Conservation (phyloP, 352 stramenopile species). For the Globisporangium paroecandrum region DNA sequence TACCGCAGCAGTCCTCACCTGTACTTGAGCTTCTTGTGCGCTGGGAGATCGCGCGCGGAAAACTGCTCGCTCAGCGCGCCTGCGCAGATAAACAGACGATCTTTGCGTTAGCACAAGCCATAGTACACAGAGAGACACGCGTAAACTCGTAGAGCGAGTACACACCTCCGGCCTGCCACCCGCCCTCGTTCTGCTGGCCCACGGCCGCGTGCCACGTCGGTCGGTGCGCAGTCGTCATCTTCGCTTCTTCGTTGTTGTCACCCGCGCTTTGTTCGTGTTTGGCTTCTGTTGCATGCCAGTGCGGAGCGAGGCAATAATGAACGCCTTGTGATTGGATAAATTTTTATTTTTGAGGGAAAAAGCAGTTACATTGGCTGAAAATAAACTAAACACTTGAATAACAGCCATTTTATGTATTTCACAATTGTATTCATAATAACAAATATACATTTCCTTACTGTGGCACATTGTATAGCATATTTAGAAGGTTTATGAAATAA, state of each 20-base stretch:
- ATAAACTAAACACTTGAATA: neutral
- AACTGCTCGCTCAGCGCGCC: conserved; percentile 78
- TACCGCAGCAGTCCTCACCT: conserved; percentile 27
- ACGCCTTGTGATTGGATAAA: neutral
- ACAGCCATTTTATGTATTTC: neutral
- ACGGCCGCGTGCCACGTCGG: conserved; percentile 85
- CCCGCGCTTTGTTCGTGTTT: neutral
- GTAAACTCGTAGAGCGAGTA: neutral
- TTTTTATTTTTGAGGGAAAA: neutral
- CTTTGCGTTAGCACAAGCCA: neutral
- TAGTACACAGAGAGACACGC: neutral
- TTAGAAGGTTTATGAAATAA: neutral
- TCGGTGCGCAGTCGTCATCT: conserved; percentile 84
- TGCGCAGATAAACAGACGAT: conserved; percentile 9
- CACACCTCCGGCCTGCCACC: conserved; percentile 77
- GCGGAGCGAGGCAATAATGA: neutral
- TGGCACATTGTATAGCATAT: neutral
- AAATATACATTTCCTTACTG: neutral
- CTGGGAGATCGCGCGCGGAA: conserved; percentile 76
- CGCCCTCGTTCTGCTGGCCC: conserved; percentile 82
- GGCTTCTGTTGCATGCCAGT: neutral
- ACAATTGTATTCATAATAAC: neutral
- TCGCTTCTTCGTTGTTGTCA: neutral
- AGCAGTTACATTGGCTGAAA: neutral
- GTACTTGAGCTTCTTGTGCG: conserved; percentile 81